Evolutionary conservation across 208 protist species (phyloP).

Genomic region (Tritrichomonas foetus): DNA sequence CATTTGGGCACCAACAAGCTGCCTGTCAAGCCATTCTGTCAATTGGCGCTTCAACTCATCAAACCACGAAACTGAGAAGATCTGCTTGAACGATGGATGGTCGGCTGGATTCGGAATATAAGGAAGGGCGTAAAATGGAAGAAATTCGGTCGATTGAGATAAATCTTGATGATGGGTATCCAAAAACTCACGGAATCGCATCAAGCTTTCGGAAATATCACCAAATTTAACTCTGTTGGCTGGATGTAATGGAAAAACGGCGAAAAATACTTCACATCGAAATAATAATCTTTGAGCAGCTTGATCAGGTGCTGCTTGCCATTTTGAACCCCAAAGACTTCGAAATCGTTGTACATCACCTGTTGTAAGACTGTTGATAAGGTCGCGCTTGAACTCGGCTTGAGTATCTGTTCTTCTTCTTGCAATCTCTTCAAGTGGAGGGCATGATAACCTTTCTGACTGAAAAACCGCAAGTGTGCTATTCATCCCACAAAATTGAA

Average conservation of each 20-base stretch:
- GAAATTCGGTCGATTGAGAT: slow-evolving; percentile 4
- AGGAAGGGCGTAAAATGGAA: not conserved
- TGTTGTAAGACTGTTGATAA: not conserved
- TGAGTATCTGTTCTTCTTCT: not conserved
- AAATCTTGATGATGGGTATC: not conserved
- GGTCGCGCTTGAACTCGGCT: not conserved
- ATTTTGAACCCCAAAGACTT: not conserved
- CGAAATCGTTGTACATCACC: not conserved
- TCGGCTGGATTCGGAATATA: slow-evolving; percentile 1
- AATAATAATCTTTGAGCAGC: not conserved
- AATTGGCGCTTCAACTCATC: not conserved
- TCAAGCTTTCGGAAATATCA: not conserved
- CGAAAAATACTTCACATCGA: slow-evolving; percentile 11
- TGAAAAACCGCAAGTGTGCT: not conserved
- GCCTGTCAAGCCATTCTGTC: not conserved
- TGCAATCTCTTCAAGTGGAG: not conserved
- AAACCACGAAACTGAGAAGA: not conserved
- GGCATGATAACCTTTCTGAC: not conserved
- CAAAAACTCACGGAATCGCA: not conserved
- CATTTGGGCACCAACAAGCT: not conserved
- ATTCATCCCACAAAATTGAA: not conserved
- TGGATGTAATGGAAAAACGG: slow-evolving; percentile 3
- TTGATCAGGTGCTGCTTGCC: not conserved
- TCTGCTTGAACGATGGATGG: not conserved
- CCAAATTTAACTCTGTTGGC: not conserved